phyloP scores from a whole-genome alignment of 1,284 basidiomycete species.

The Rhodotorula sp. region DNA sequence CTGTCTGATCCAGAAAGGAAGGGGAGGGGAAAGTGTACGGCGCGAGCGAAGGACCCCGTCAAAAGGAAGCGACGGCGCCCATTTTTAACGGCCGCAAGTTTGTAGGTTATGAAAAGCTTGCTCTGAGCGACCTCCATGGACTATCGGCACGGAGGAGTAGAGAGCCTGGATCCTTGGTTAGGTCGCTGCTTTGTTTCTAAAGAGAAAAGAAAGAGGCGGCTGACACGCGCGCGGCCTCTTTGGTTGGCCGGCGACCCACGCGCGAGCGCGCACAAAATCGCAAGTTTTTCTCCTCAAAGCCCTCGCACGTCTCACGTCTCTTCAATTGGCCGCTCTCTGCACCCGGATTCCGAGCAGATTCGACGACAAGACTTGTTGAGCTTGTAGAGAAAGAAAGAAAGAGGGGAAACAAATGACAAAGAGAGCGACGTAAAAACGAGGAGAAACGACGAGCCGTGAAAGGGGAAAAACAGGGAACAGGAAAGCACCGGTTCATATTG shows the following conservation, averaged over 20 bases:
- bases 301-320: background rate
- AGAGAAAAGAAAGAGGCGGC: background rate
- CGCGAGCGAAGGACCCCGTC: slow-evolving; percentile 3
- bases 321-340: no score
- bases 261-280: background rate
- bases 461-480: background rate
- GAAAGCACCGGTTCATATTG: no score
- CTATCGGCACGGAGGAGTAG: background rate
- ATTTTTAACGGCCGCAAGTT: background rate
- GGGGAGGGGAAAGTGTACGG: background rate
- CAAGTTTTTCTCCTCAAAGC: background rate
- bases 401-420: background rate
- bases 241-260: background rate
- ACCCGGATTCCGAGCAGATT: background rate
- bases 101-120: background rate
- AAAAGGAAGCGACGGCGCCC: background rate
- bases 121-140: slow-evolving; percentile 6
- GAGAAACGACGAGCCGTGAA: background rate
- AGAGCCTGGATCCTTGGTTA: slow-evolving; percentile 5
- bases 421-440: background rate
- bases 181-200: background rate
- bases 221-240: background rate
- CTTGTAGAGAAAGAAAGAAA: background rate
- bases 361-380: background rate
- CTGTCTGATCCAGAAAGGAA: background rate